Evolutionary conservation across 169 alveolate species (phyloP).

Genomic region (Theileria orientalis): DNA sequence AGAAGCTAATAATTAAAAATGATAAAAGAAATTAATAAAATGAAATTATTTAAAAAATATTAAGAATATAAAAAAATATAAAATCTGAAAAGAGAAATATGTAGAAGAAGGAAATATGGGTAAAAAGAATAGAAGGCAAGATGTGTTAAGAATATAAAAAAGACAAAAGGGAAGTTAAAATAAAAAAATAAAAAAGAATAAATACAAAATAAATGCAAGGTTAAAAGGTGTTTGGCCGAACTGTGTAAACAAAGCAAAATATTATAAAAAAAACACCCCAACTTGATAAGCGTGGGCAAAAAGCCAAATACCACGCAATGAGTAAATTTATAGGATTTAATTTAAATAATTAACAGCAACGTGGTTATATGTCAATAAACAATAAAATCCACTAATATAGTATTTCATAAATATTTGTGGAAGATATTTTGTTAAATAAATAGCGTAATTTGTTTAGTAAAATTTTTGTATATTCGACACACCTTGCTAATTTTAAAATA

Average conservation of each 20-base stretch:
- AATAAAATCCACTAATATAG: neutral
- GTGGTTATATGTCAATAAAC: neutral
- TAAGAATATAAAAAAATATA: no score
- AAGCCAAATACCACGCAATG: neutral
- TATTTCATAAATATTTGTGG: neutral
- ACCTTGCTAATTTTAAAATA: neutral
- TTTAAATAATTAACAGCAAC: neutral
- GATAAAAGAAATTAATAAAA: no score
- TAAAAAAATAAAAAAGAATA: neutral
- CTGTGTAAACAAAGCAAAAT: neutral
- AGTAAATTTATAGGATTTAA: neutral
- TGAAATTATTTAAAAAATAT: no score
- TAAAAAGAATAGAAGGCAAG: neutral
- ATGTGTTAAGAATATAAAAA: neutral
- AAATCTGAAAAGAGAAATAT: no score
- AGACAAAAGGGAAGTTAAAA: no score
- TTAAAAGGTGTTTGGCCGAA: neutral
- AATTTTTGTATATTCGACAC: neutral
- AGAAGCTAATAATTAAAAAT: no score
- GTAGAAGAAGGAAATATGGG: no score
- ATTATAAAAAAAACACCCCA: conserved; percentile 22
- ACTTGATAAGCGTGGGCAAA: conserved; percentile 40
- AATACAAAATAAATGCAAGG: neutral
- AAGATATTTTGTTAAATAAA: neutral
- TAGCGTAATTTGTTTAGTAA: neutral